Evolutionary conservation across 495 filamentous ascomycete species (phyloP), one percentile per base, ranked within the genome.

Genomic region (Penicillium malachiteum): DNA sequence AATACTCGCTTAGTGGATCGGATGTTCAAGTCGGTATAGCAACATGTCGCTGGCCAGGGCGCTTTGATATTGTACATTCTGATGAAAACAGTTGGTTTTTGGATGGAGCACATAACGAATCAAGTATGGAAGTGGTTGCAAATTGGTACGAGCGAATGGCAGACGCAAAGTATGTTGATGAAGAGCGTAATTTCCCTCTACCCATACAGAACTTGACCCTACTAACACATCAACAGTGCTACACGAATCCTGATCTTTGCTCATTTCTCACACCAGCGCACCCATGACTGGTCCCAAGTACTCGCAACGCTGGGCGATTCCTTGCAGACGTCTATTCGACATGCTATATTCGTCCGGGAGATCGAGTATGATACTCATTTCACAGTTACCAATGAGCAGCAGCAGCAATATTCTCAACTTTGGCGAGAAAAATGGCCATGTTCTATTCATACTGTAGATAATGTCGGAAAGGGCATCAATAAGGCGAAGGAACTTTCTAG

Each of bases 41-140:
- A 12, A 67, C 67, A 35, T 76, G 73, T 38, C 60, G 48, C 1
- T 78, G 72, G 76, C 63, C 67, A 2, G 80, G 78, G 8, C 61
- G 79, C 48, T 82, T 75, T 50, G 72, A 83, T 54, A 55, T 69
- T 8, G 57, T 80, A 2, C 40, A 64, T 3, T 54, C 74, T 5
- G 65, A 54, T 12, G 39, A 47, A 8, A 48, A 17, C 30, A 60
- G 58, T 26, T 82, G 77, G 76, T 79, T 71, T 54, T 46, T 82
- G 21, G 78, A 82, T 60, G 71, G 69, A 32, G 78, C 79, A 0
- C 78, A 82, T 54, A 82, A 80, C 52, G 67, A 71, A 4, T 47
- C 76, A 55, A 81, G 78, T 59, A 48, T 81, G 4, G 47, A 48
- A 12, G 57, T 71, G 34, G 71, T 72, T 3, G 72, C 64, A 21